Evolutionary conservation across 2,329 filamentous ascomycete species (phyloP), one percentile per base, ranked within the genome.

Genomic region (Xylaria sp.): DNA sequence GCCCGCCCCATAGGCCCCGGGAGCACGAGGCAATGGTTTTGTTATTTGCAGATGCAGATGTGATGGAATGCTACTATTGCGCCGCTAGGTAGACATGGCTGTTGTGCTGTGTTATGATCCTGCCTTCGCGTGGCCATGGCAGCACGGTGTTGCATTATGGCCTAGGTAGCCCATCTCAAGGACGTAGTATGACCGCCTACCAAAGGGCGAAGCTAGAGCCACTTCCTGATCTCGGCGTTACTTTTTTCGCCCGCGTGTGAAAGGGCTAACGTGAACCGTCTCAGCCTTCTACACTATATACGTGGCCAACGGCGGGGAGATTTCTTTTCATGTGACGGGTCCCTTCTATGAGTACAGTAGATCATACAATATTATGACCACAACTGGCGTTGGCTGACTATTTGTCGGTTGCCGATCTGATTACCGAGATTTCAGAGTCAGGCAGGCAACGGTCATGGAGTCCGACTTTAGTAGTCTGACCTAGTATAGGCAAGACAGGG

Each of bases 101-200:
- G 52, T 9, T 15, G 10, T 56, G n/a, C 39, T 54, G 28, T 65
- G 48, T 44, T 54, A 54, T 50, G 51, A 54, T 59, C n/a, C 25
- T 52, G 52, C 64, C 25, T 52, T 41, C 64, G 51, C 48, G 58
- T 63, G 55, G 44, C 50, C 55, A 63, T 41, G 46, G 63, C 63
- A 44, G 55, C 31, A 52, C 28, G 12, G 41, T 66, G 57, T 54
- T 61, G 54, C 50, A 55, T 55, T 48, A 46, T 46, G 48, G 13
- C 50, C 37, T 37, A 48, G 23, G 23, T 25, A 25, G 28, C 51
- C 25, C 28, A 51, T 55, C 50, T 48, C 28, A 51, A 55, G 18
- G 39, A 55, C 15, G 52, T 58, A 60, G 34, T 61, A 34, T 46
- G 46, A 52, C 23, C n/a, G 48, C 46, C 46, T 54, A 39, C 44